Percentiles rank a stretch among this genome's conserved stretches.
Evolutionary conservation across 805 yeast genomes (phyloP).

Genomic region (Priceomyces melissophilus): DNA sequence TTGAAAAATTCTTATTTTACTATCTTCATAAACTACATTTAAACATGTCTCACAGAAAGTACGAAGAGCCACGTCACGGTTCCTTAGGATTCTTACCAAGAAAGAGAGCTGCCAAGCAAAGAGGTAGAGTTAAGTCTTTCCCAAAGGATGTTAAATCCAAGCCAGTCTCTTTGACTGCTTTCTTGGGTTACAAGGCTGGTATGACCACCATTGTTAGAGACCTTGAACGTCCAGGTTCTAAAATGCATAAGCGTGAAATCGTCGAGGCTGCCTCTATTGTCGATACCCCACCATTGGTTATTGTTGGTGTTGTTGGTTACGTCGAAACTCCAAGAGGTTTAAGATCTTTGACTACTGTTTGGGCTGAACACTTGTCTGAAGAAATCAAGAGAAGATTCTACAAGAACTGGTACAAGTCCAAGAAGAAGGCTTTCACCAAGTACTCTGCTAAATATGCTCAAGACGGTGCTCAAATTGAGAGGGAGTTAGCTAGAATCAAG

Average conservation of each 20-base stretch:
- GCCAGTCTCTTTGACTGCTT: conserved; percentile 98
- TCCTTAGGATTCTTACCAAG: conserved; percentile 99
- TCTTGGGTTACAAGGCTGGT: conserved; percentile 99
- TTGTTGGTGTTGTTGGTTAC: conserved; percentile 99
- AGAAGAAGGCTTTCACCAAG: conserved; percentile 99
- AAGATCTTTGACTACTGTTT: conserved; percentile 98
- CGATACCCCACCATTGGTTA: conserved; percentile 98
- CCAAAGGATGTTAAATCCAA: conserved; percentile 97
- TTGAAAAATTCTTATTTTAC: not conserved
- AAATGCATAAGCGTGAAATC: conserved; percentile 99
- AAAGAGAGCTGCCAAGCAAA: conserved; percentile 98
- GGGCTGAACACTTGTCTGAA: conserved; percentile 99
- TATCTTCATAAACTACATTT: not conserved
- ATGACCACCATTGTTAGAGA: conserved; percentile 99
- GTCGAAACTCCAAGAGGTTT: conserved; percentile 99
- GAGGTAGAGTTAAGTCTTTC: conserved; percentile 99
- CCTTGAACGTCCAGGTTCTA: conserved; percentile 99
- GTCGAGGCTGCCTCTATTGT: conserved; percentile 99
- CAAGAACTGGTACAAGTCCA: conserved; percentile 99
- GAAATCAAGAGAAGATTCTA: conserved; percentile 99
- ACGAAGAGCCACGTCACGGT: conserved; percentile 99
- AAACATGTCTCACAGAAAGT: conserved; percentile 98
- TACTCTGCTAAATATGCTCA: conserved; percentile 97
- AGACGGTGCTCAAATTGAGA: conserved; percentile 83
- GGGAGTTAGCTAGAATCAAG: conserved; percentile 96